Percentiles rank a stretch among this genome's conserved stretches.
These are phyloP conservation scores for Yarrowia osloensis DNA, from an alignment of 805 yeast species.

Conservation along the genomic window DNA sequence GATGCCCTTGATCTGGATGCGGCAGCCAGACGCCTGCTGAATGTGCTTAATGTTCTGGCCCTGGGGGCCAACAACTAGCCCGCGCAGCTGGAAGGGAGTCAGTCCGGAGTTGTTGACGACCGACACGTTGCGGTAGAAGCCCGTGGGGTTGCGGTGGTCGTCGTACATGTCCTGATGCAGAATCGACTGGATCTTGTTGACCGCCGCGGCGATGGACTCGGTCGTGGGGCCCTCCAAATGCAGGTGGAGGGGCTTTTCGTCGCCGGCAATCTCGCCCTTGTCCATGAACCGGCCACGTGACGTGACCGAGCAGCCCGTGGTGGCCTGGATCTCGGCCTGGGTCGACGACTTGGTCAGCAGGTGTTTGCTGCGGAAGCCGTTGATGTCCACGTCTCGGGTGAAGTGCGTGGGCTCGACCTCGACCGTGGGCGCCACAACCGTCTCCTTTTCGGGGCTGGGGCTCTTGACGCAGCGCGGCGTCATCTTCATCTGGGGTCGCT, in stretches of 20 bases:
- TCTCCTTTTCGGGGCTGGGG: not conserved
- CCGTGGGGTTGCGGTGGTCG: constrained; percentile 6
- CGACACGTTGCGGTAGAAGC: not conserved
- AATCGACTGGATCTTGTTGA: constrained; percentile 24
- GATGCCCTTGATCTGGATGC: constrained; percentile 43
- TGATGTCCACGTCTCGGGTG: constrained; percentile 41
- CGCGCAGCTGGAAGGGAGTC: constrained; percentile 41
- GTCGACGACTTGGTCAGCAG: constrained; percentile 43
- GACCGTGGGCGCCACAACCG: not conserved
- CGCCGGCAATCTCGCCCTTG: constrained; percentile 60
- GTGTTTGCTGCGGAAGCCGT: constrained; percentile 43
- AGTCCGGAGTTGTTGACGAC: constrained; percentile 17
- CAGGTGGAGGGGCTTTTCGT: constrained; percentile 51
- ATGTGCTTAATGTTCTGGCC: constrained; percentile 45
- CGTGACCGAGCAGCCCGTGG: constrained; percentile 40
- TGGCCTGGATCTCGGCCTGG: constrained; percentile 38
- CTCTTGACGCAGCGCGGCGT: not conserved
- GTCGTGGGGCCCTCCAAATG: constrained; percentile 39
- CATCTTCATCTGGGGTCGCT: not conserved
- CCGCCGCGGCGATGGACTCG: constrained; percentile 21
- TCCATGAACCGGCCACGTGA: constrained; percentile 42
- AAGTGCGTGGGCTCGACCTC: constrained; percentile 32
- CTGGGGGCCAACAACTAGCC: constrained; percentile 43
- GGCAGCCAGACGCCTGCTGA: constrained; percentile 40
- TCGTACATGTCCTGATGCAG: constrained; percentile 20